phyloP scores from a whole-genome alignment of 2,329 filamentous ascomycete genomes.

The Neopestalotiopsis sp. region DNA sequence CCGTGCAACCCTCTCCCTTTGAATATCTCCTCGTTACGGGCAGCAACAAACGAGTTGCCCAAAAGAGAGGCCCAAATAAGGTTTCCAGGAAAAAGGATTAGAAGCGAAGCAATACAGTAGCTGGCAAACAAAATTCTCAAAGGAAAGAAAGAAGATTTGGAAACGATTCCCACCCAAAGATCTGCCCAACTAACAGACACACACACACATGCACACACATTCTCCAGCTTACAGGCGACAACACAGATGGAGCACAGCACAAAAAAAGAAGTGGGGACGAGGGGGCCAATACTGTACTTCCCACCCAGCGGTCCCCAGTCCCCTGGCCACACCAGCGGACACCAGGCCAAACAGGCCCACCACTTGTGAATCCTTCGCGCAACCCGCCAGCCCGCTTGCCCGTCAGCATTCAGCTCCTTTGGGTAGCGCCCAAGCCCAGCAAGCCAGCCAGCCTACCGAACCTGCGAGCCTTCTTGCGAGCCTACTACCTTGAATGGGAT shows the following conservation, averaged over 20 bases:
- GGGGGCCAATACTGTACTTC: background rate
- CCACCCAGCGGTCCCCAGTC: background rate
- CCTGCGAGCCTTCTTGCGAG: no score
- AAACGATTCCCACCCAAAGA: background rate
- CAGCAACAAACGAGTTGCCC: no score
- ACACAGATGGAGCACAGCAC: background rate
- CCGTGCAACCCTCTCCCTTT: background rate
- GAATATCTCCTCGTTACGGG: background rate
- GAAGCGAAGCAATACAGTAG: background rate
- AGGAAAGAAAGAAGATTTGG: background rate
- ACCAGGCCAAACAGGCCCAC: background rate
- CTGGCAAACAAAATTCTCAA: background rate
- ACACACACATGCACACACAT: background rate
- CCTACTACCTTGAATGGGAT: background rate
- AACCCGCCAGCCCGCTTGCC: background rate
- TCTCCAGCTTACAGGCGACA: background rate
- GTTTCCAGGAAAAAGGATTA: background rate
- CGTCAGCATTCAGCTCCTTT: conserved; percentile 1
- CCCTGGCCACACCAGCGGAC: background rate
- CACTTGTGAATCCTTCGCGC: background rate
- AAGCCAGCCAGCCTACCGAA: no score
- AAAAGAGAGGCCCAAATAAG: background rate
- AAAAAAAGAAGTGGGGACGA: background rate
- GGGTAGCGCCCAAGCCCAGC: background rate
- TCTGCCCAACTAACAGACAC: conserved; percentile 1